Conservation (phyloP, 1,284 basidiomycete genomes). For the Crucibulum parvulum region DNA sequence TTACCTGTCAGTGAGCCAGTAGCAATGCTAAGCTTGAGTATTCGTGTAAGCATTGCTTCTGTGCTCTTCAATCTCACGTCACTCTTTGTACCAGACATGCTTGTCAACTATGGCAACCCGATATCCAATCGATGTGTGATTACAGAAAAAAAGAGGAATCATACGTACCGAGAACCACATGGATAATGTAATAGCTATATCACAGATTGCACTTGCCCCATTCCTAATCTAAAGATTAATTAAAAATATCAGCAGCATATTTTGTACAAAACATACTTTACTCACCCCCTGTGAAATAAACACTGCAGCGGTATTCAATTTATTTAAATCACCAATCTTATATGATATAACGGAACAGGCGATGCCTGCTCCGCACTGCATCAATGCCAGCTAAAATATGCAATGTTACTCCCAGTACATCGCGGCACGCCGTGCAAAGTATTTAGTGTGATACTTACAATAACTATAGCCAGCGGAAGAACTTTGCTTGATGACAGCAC, state of each 20-base stretch:
- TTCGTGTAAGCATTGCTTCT: too few species aligned
- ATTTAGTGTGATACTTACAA: slow-evolving; percentile 7
- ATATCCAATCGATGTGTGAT: too few species aligned
- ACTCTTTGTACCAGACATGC: too few species aligned
- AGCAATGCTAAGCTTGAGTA: too few species aligned
- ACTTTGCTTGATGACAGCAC: slow-evolving; percentile 15
- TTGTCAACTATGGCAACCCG: too few species aligned
- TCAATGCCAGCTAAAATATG: slow-evolving; percentile 10
- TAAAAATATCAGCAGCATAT: background rate
- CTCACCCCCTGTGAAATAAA: background rate
- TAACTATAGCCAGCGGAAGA: slow-evolving; percentile 12
- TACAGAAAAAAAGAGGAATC: too few species aligned
- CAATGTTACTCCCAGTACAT: background rate
- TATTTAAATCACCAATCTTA: slow-evolving; percentile 4
- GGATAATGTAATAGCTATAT: slow-evolving; percentile 15
- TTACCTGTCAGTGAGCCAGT: slow-evolving; percentile 14
- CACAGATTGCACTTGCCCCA: slow-evolving; percentile 16
- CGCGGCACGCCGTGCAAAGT: background rate
- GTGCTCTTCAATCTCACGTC: too few species aligned
- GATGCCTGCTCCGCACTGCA: slow-evolving; percentile 10
- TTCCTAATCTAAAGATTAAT: slow-evolving; percentile 16
- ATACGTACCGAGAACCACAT: too few species aligned
- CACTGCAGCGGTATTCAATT: slow-evolving; percentile 1
- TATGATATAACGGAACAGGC: slow-evolving; percentile 5
- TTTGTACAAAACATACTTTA: background rate